Base-by-base conservation (phyloP, 768 basidiomycete genomes). In the Calocybe indica region DNA sequence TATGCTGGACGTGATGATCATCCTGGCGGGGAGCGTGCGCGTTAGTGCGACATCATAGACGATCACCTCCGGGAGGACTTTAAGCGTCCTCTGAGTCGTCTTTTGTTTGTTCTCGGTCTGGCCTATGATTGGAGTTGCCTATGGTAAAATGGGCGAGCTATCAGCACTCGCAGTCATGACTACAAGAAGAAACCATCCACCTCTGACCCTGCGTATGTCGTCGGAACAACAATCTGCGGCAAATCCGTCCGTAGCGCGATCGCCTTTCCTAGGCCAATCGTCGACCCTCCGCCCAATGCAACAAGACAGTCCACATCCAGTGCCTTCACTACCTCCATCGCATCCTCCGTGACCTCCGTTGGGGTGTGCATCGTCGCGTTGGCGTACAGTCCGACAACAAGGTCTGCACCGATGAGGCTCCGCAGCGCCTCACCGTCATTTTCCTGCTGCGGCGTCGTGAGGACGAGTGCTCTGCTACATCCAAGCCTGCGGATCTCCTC, bases 321-420 rank as follows among this genome's bases (percentile, higher is more conserved):
- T 32, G 52, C 50, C 40, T 57, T 48, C 0, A 53, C 62, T 8
- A 58, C 37, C 12, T 52, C 32, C 32, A 70, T 45, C 3, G 67
- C 70, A 3, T 67, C 62, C n/a, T 62, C 53, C 6, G 71, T 70
- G 22, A 71, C 57, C 32, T 67, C 32, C 37, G 55, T 60, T 5
- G 71, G 70, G 1, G 69, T 72, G 52, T 71, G 71, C 70, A 72
- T 70, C 0, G 64, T 62, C 2, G 71, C 71, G 29, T 68, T 65
- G 10, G 60, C 58, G 57, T 64, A 70, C 22, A 69, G 31, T 1
- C 69, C 71, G 14, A 63, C 68, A 8, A 49, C 51, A 3, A 61
- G 43, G 30, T 51, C 45, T 22, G 22, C 22, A 1, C 56, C 55
- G 9, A 59, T 40, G 7, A 52, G 32, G 5, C 51, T 50, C 32